These are phyloP conservation scores for Saturnispora ahearnii DNA, from an alignment of 805 yeast species.

Conservation along the genomic window DNA sequence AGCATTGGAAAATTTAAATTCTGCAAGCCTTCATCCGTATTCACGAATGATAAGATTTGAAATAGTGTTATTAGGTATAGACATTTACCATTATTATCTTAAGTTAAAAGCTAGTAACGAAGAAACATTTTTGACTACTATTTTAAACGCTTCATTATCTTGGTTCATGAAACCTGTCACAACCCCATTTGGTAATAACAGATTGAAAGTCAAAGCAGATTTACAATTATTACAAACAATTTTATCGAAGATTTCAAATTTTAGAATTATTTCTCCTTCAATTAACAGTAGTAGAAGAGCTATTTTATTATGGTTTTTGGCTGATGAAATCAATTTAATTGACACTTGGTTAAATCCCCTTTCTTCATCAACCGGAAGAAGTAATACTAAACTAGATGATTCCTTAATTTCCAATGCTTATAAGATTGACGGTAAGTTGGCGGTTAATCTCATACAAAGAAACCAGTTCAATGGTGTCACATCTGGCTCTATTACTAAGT, in stretches of 20 bases:
- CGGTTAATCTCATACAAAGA: slow-evolving; percentile 59
- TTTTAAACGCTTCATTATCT: slow-evolving; percentile 59
- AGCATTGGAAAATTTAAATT: slow-evolving; percentile 42
- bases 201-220: slow-evolving; percentile 62
- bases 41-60: slow-evolving; percentile 71
- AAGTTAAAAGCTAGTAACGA: slow-evolving; percentile 40
- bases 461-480: slow-evolving; percentile 24
- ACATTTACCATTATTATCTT: slow-evolving; percentile 49
- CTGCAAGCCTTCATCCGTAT: slow-evolving; percentile 76
- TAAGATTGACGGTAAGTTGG: slow-evolving; percentile 58
- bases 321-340: slow-evolving; percentile 64
- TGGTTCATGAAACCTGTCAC: slow-evolving; percentile 64
- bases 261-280: slow-evolving; percentile 10
- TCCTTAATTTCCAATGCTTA: slow-evolving; percentile 49
- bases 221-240: slow-evolving; percentile 48
- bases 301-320: slow-evolving; percentile 54
- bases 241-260: slow-evolving; percentile 25
- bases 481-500: slow-evolving; percentile 30
- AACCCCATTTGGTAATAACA: slow-evolving; percentile 83
- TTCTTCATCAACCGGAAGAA: slow-evolving; percentile 33
- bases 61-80: slow-evolving; percentile 57
- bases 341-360: slow-evolving; percentile 72
- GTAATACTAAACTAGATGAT: slow-evolving; percentile 29
- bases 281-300: slow-evolving; percentile 41
- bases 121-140: slow-evolving; percentile 36